These are phyloP conservation scores for Auxenochlorella protothecoides DNA, from an alignment of 139 green algal genomes.

Conservation along the genomic window DNA sequence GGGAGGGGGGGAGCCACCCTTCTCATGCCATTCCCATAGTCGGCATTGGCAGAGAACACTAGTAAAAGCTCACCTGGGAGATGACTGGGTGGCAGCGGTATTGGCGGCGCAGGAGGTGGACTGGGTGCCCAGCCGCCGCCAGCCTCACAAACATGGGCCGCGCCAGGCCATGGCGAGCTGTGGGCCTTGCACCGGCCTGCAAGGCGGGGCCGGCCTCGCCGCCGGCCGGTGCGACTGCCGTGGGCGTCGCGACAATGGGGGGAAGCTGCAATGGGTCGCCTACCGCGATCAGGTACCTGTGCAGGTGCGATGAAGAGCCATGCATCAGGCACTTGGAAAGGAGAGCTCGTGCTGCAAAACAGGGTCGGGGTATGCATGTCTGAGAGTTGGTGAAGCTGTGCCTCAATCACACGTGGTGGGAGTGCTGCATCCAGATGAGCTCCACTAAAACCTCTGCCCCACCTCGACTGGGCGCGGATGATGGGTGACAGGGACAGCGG, in stretches of 20 bases:
- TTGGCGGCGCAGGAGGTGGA: slow-evolving; percentile 60
- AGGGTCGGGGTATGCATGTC: too few relatives aligned
- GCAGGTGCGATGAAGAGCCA: not conserved
- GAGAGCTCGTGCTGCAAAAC: too few relatives aligned
- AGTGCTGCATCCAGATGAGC: too few relatives aligned
- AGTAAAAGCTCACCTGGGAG: slow-evolving; percentile 16
- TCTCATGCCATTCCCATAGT: too few relatives aligned
- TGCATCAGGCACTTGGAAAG: too few relatives aligned
- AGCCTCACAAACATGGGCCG: slow-evolving; percentile 73
- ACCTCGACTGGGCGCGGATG: slow-evolving; percentile 33
- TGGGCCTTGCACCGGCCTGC: too few relatives aligned
- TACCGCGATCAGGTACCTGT: slow-evolving; percentile 60
- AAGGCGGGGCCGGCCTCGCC: too few relatives aligned
- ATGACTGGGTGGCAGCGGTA: slow-evolving; percentile 75
- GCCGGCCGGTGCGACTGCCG: slow-evolving; percentile 4
- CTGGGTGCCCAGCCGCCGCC: slow-evolving; percentile 34
- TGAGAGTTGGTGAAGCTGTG: too few relatives aligned
- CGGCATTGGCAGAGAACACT: too few relatives aligned
- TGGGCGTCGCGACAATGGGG: slow-evolving; percentile 56
- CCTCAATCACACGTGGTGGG: too few relatives aligned
- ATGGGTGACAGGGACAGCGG: slow-evolving; percentile 62
- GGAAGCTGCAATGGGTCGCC: slow-evolving; percentile 80
- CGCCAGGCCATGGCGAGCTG: slow-evolving; percentile 34
- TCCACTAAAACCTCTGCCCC: not conserved
- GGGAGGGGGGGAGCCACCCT: too few relatives aligned